phyloP scores from a whole-genome alignment of 495 filamentous ascomycete genomes.

The Cercophora sp. region DNA sequence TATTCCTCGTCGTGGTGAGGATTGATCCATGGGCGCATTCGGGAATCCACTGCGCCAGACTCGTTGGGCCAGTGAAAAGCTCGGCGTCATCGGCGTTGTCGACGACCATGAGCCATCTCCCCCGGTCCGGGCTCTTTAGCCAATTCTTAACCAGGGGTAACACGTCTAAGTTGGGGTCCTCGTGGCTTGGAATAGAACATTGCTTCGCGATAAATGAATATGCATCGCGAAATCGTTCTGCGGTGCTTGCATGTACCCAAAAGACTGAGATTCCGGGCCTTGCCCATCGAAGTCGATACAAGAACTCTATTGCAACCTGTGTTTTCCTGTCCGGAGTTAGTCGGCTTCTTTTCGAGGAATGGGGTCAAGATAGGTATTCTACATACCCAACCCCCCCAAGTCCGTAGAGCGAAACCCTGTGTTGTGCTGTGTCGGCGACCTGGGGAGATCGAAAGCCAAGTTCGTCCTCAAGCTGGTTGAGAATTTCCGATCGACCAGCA shows the following conservation, averaged over 20 bases:
- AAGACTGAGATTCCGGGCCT: conserved; percentile 40
- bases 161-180: conserved; percentile 31
- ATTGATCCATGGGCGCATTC: conserved; percentile 32
- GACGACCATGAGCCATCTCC: conserved; percentile 47
- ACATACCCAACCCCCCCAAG: conserved; percentile 50
- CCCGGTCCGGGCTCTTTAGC: conserved; percentile 31
- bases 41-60: conserved; percentile 32
- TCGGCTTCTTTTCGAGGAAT: not conserved
- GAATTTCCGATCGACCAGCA: conserved; percentile 34
- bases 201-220: conserved; percentile 39
- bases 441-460: conserved; percentile 5
- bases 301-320: conserved; percentile 51
- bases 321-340: conserved; percentile 40
- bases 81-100: conserved; percentile 50
- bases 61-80: conserved; percentile 22
- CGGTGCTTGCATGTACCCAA: conserved; percentile 42
- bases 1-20: conserved; percentile 40
- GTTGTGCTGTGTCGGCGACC: not conserved
- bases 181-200: conserved; percentile 25
- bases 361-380: too few relatives aligned
- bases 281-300: conserved; percentile 34
- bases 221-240: conserved; percentile 37
- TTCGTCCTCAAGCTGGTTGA: conserved; percentile 29
- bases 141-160: conserved; percentile 35
- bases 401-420: conserved; percentile 37